Conservation (phyloP, 345 rosid species). For the Litchi chinensis region DNA sequence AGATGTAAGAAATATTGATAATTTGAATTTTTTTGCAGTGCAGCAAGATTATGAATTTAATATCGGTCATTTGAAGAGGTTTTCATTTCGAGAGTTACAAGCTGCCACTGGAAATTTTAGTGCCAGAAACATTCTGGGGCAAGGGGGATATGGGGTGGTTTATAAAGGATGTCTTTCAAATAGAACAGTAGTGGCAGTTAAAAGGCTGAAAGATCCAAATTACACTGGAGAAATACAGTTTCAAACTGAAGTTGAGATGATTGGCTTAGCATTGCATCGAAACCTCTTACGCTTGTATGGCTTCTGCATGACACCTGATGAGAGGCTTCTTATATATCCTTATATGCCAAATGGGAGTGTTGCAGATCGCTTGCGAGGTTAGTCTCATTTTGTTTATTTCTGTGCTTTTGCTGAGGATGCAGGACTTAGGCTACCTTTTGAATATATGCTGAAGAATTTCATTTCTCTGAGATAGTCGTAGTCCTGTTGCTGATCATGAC, state of each 20-base stretch:
- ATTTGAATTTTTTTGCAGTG: conserved; percentile 46
- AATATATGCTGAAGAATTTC: background rate
- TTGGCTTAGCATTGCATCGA: conserved; percentile 91
- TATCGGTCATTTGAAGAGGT: conserved; percentile 82
- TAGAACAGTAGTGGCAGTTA: conserved; percentile 76
- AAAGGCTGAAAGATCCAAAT: conserved; percentile 90
- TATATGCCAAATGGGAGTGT: conserved; percentile 97
- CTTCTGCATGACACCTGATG: conserved; percentile 83
- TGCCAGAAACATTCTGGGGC: conserved; percentile 79
- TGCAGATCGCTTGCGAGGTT: conserved; percentile 91
- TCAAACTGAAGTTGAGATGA: conserved; percentile 97
- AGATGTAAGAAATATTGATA: conserved; percentile 9
- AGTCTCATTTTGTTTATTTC: conserved; percentile 6
- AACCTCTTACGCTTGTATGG: conserved; percentile 87
- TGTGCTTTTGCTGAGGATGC: background rate
- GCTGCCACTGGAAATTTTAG: conserved; percentile 75
- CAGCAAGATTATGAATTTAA: conserved; percentile 91
- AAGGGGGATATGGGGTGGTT: conserved; percentile 96
- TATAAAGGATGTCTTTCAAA: conserved; percentile 87
- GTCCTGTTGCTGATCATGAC: background rate
- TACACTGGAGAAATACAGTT: conserved; percentile 92
- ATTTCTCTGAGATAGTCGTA: background rate
- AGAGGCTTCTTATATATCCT: conserved; percentile 92
- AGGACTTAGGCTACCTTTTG: background rate
- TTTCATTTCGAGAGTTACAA: conserved; percentile 81